A percentile compares a stretch with the other conserved stretches of the same genome.
These are phyloP conservation scores for Kuraishia hungarica DNA, from an alignment of 805 yeast genomes.

Conservation along the genomic window DNA sequence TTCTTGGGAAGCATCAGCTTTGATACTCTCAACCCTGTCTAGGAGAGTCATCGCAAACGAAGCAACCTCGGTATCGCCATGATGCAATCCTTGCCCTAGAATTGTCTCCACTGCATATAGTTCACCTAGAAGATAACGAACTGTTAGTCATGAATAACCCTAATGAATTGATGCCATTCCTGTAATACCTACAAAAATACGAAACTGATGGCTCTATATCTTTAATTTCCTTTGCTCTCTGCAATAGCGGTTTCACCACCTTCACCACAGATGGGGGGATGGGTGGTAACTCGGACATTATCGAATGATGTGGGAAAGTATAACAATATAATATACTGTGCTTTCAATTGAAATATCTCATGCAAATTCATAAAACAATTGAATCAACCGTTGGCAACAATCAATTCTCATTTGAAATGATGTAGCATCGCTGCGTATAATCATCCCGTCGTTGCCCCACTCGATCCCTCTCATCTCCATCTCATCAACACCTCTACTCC, in stretches of 20 bases:
- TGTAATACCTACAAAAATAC: slow-evolving; percentile 50
- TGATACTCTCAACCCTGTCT: slow-evolving; percentile 61
- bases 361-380: too few relatives aligned
- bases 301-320: background rate
- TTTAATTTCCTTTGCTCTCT: slow-evolving; percentile 50
- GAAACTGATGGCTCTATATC: slow-evolving; percentile 57
- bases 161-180: too few relatives aligned
- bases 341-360: too few relatives aligned
- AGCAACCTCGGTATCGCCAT: slow-evolving; percentile 45
- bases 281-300: background rate
- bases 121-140: slow-evolving; percentile 11
- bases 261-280: slow-evolving; percentile 24
- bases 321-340: too few relatives aligned
- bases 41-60: slow-evolving; percentile 50
- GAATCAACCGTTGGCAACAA: too few relatives aligned
- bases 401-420: too few relatives aligned
- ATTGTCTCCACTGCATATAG: slow-evolving; percentile 70
- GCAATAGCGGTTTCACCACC: slow-evolving; percentile 35
- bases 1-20: slow-evolving; percentile 27
- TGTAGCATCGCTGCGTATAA: too few relatives aligned
- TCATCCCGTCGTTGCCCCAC: too few relatives aligned
- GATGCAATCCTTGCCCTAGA: slow-evolving; percentile 51
- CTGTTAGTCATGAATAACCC: background rate
- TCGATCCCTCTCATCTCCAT: too few relatives aligned
- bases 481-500: too few relatives aligned